Conservation (phyloP, 1,139 yeast species). For the Diutina catenulata region DNA sequence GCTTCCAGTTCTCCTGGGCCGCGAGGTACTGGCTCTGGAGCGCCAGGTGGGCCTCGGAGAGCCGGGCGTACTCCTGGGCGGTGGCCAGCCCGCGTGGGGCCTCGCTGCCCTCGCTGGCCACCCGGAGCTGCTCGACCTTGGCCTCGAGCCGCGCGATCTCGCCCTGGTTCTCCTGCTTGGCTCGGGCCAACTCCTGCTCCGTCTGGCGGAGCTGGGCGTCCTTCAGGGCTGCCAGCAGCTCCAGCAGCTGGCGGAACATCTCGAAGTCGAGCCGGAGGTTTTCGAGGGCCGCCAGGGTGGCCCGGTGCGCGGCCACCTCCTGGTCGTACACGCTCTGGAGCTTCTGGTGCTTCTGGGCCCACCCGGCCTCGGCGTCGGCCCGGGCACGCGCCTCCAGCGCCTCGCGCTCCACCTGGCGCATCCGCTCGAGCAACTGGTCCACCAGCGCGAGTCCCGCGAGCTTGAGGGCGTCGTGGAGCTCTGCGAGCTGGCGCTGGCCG, state of each 20-base stretch:
- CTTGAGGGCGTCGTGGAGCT: slow-evolving; percentile 22
- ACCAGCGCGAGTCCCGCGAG: slow-evolving; percentile 16
- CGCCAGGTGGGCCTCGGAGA: slow-evolving; percentile 31
- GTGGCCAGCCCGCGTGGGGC: neutral
- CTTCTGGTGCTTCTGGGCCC: slow-evolving; percentile 29
- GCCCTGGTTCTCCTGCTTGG: slow-evolving; percentile 25
- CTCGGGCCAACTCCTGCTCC: slow-evolving; percentile 16
- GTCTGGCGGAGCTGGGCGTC: slow-evolving; percentile 16
- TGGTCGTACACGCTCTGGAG: slow-evolving; percentile 22
- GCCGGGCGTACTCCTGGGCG: slow-evolving; percentile 24
- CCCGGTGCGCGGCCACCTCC: slow-evolving; percentile 19
- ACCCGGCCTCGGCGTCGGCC: slow-evolving; percentile 14
- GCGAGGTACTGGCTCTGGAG: slow-evolving; percentile 52
- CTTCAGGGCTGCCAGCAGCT: slow-evolving; percentile 22
- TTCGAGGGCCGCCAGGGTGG: slow-evolving; percentile 21
- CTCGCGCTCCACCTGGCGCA: slow-evolving; percentile 10
- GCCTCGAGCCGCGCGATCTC: slow-evolving; percentile 41
- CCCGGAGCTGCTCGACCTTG: slow-evolving; percentile 31
- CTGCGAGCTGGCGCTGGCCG: slow-evolving; percentile 17
- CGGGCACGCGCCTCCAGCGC: slow-evolving; percentile 12
- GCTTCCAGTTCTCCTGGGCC: slow-evolving; percentile 58
- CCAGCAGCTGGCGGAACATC: slow-evolving; percentile 26
- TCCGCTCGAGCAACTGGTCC: slow-evolving; percentile 15
- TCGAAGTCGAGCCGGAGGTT: slow-evolving; percentile 29
- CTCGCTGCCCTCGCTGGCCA: slow-evolving; percentile 14